Evolutionary conservation across 1,284 basidiomycete species (phyloP).

Genomic region (Malassezia psittaci): DNA sequence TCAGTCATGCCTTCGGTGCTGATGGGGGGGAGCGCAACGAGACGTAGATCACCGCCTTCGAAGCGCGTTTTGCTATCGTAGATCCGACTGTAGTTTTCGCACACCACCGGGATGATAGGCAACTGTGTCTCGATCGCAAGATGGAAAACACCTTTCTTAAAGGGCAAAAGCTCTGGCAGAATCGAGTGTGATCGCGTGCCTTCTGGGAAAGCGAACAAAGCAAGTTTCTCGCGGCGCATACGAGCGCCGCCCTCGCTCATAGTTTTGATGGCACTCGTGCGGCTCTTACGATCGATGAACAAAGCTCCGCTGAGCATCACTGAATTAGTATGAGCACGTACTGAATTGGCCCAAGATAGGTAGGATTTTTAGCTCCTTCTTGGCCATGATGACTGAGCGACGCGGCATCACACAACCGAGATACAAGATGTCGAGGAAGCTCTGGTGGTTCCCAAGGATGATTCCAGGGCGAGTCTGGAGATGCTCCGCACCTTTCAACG

Average conservation of each 20-base stretch:
- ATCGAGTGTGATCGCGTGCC: constrained; percentile 51
- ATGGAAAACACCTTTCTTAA: constrained; percentile 99
- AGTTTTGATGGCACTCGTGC: constrained; percentile 62
- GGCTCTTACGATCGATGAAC: constrained; percentile 81
- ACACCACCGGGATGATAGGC: constrained; percentile 73
- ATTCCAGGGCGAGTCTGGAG: constrained; percentile 61
- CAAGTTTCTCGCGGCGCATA: constrained; percentile 65
- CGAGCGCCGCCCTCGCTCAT: constrained; percentile 67
- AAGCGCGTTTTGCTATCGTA: constrained; percentile 67
- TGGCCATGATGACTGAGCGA: constrained; percentile 78
- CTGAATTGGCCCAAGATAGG: constrained; percentile 81
- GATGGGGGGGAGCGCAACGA: constrained; percentile 72
- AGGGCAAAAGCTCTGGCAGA: constrained; percentile 55
- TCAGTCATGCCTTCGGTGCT: constrained; percentile 60
- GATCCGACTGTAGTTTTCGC: constrained; percentile 82
- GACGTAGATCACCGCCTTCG: constrained; percentile 64
- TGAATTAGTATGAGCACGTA: constrained; percentile 13
- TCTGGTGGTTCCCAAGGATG: constrained; percentile 81
- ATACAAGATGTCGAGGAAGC: constrained; percentile 49
- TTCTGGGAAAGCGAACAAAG: constrained; percentile 50
- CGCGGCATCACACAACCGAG: constrained; percentile 79
- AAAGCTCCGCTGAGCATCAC: constrained; percentile 80
- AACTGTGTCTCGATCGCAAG: constrained; percentile 73
- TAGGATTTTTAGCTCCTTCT: constrained; percentile 75
- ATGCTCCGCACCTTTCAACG: constrained; percentile 77